Evolutionary conservation across 257 asterid species (phyloP), one percentile per base, ranked within the genome.

Genomic region (Henckelia pumila): DNA sequence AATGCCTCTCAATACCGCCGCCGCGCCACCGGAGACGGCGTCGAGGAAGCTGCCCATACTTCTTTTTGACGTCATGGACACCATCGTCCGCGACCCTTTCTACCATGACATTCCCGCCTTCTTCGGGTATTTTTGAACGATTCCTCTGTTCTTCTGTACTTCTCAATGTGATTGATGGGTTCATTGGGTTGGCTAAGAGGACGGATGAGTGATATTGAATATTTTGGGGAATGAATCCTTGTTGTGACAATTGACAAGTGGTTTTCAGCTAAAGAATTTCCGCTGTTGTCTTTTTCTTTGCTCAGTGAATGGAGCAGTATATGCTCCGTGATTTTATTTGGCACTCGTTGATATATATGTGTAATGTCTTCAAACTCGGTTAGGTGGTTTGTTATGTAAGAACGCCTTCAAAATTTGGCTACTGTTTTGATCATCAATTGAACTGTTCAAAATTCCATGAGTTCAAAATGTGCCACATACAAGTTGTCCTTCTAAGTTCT

Each of bases 31-130:
- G 58, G 29, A 49, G 14, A 44, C 35, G 20, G 35, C 57, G 23
- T 21, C 71, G 13, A 68, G 88, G 58, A 92, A 84, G 79, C 83
- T 84, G 53, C 98, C 98, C 16, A 63, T 92, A 53, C 79, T 92
- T 68, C 85, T 92, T 37, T 92, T 92, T 78, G 98, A 92, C 75
- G 86, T 92, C 58, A 86, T 92, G 93, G 96, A 89, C 71, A 92
- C 98, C 8, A 63, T 92, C 56, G 95, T 92, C 64, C 87, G 89
- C 61, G 97, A 89, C 82, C 97, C 98, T 8, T 92, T 92, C 74
- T 92, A 89, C 79, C 86, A 92, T 16, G 84, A 84, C 22, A 68
- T 92, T 78, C 97, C 97, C 11, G 84, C 85, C 29, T 92, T 89
- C 76, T 88, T 92, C 80, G 81, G 97, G 98, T 91, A 84, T 23